Evolutionary conservation across 2,329 filamentous ascomycete species (phyloP), one percentile per base, ranked within the genome.

Genomic region (Fusarium nygamai): DNA sequence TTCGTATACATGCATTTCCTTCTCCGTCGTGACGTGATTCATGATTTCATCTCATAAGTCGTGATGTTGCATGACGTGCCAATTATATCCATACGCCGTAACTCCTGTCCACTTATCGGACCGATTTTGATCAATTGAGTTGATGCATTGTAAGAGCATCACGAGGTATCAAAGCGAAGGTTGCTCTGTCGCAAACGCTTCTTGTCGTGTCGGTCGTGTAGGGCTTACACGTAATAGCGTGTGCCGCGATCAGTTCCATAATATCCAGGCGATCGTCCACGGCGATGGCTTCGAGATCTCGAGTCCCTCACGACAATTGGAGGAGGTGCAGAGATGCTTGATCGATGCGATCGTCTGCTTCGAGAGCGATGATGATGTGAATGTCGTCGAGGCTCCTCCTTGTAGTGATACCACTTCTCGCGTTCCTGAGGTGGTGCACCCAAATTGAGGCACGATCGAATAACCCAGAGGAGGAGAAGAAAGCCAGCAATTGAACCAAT

Each of bases 391-490:
- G 73, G 64, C 19, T 64, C 71, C n/a, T 77, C 78, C 24, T 79
- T 77, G 61, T 79, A 77, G 60, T 79, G 78, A 61, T 84, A 83
- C 76, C 77, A 77, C 38, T 74, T 78, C 73, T 84, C 73, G 22
- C 80, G 53, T 22, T 80, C 78, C 10, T 77, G 76, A 1, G 81
- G 81, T 14, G 83, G 82, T 3, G 81, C 82, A 14, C 83, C 83
- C 43, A 85, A 74, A 72, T 85, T 85, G 58, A 79, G 73, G 76
- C 85, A 87, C 5, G 85, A 86, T 11, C 83, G 82, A 71, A 88
- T 61, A 69, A 88, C 78, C 86, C 86, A 88, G 41, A 84, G 67
- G 8, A 88, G 66, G 1, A 88, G 79, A 19, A 88, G 78, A 46
- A 54, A 44, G 5, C 67, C 67, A n/a, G 31, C 53, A 16, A 70